A percentile compares a stretch with the other conserved stretches of the same genome.
Conservation (phyloP, 192 early-diverging fungal species). For the Coemansia sp. region DNA sequence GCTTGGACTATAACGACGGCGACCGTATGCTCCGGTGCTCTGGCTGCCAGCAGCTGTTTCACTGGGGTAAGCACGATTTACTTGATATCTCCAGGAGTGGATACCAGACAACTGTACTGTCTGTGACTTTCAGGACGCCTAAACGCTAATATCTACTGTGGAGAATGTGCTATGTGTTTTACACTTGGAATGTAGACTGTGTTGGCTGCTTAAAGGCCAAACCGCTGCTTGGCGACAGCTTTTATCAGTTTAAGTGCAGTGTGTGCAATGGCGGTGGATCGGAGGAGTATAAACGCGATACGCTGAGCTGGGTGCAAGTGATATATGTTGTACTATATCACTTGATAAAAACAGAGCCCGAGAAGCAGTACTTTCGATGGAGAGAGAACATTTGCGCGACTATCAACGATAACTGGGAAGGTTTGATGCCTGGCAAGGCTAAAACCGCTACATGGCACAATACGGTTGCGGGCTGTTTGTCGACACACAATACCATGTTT, state of each 20-base stretch:
- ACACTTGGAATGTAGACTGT: conserved; percentile 56
- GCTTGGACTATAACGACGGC: conserved; percentile 57
- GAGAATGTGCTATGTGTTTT: background rate
- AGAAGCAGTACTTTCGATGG: conserved; percentile 72
- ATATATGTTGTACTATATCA: conserved; percentile 77
- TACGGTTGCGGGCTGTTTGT: conserved; percentile 79
- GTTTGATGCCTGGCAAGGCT: conserved; percentile 65
- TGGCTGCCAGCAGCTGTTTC: conserved; percentile 70
- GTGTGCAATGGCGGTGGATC: conserved; percentile 61
- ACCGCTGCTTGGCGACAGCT: conserved; percentile 69
- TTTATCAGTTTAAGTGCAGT: conserved; percentile 74
- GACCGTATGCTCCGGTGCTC: conserved; percentile 70
- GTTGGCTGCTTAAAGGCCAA: conserved; percentile 58
- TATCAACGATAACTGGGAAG: conserved; percentile 74
- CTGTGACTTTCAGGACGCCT: background rate
- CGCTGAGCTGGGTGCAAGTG: conserved; percentile 69
- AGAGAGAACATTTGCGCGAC: conserved; percentile 79
- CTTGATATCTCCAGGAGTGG: background rate
- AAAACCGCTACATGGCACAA: conserved; percentile 83
- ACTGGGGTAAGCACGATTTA: conserved; percentile 57
- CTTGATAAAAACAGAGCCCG: conserved; percentile 60
- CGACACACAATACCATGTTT: conserved; percentile 74
- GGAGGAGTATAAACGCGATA: conserved; percentile 67
- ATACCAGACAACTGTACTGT: background rate
- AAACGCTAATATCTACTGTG: background rate